Evolutionary conservation across 306 rosid species (phyloP), one percentile per base, ranked within the genome.

Genomic region (Luffa aegyptiaca): DNA sequence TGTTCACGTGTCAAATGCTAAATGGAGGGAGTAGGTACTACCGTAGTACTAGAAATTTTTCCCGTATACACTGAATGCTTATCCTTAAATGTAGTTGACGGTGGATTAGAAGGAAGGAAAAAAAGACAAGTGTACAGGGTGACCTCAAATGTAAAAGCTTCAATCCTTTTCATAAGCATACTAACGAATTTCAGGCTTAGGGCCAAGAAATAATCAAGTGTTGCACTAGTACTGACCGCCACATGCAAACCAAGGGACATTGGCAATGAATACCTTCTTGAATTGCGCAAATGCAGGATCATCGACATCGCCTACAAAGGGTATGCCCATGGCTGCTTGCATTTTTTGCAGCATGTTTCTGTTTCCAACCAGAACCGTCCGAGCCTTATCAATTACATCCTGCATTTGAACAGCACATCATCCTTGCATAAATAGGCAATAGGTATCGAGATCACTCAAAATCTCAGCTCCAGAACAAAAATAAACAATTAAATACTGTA

Each of bases 371-470:
- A 94, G 88, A 82, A 85, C 82, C 41, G 88, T 80, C 89, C 90
- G 90, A 64, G 98, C 95, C 83, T 90, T 84, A 82, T 94, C 98
- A 69, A 94, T 90, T 88, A 92, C 87, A 85, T 92, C 97, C 98
- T 94, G 84, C 81, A 85, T 72, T 76, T 36, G 36, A 79, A 72
- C 58, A 51, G 42, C 20, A 48, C 21, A 31, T 46, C 21, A 48
- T 46, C 41, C 21, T 72, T 26, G 41, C 42, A 45, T 5, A 46
- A 71, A n/a, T 70, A n/a, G 44, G 76, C 39, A 44, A 7, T 45
- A 26, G n/a, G 39, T 46, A 48, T 46, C 4, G 57, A 3, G n/a
- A 48, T 13, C 10, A 31, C 44, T 7, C 59, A 26, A 26, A 72
- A 6, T 26, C 13, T 48, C 21, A 72, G 39, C 44, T 45, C n/a